phyloP scores from a whole-genome alignment of 2,329 filamentous ascomycete genomes.

The Ceratocystis smalleyi region DNA sequence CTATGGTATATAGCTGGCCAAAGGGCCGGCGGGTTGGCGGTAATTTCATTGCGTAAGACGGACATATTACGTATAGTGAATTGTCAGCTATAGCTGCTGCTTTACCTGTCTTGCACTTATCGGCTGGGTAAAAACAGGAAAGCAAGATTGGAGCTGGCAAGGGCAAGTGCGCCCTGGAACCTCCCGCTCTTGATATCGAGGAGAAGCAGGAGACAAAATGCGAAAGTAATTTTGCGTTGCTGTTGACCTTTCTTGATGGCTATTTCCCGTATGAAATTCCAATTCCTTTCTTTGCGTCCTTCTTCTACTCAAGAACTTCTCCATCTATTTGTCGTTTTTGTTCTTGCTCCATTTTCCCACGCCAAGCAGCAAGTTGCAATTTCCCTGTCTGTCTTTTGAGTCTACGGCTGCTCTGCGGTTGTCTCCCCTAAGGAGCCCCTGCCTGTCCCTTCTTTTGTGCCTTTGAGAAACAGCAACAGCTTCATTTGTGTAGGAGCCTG shows the following conservation, averaged over 20 bases:
- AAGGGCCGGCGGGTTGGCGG: not conserved
- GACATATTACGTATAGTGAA: not conserved
- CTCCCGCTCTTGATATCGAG: not conserved
- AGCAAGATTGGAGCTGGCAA: not conserved
- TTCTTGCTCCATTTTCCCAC: not conserved
- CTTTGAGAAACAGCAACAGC: not conserved
- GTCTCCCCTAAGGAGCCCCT: not conserved
- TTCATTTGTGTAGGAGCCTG: constrained; percentile 1
- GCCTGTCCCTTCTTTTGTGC: not conserved
- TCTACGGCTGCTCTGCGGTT: not conserved
- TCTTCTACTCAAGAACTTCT: not conserved
- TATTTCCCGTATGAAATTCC: not conserved
- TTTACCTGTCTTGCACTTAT: not conserved
- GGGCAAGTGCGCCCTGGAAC: not conserved
- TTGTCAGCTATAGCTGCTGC: not conserved
- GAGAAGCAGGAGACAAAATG: not conserved
- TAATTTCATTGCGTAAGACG: not conserved
- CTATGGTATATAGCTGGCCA: not conserved
- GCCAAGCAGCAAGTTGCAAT: not conserved
- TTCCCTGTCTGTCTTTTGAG: not conserved
- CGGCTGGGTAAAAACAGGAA: not conserved
- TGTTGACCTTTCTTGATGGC: not conserved
- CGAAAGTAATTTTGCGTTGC: not conserved
- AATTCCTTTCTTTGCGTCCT: not conserved
- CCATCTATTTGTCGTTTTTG: not conserved